Base-by-base conservation (phyloP, 75 land plant genomes). In the Picea glauca region DNA sequence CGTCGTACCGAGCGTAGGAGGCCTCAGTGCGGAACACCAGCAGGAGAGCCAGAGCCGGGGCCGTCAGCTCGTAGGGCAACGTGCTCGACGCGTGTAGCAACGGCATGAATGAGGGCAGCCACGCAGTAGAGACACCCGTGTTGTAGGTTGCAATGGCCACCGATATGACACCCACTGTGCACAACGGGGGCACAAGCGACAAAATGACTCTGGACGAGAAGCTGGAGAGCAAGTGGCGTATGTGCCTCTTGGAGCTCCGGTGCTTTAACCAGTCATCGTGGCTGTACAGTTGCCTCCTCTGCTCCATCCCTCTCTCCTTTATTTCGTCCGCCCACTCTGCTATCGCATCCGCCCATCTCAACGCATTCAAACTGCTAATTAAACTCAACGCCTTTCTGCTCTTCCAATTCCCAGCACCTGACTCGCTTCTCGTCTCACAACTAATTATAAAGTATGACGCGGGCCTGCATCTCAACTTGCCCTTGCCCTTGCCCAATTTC, bases 1-100 rank as follows among this genome's bases (percentile, higher is more conserved):
- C 89, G 75, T 82, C 89, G 78, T 87, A 87, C 43, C 89, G 83
- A 15, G 89, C 84, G 62, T 87, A 87, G 9, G 89, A 87, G 2
- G 89, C 85, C 31, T 87, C 89, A 0, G 89, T 87, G 40, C 89
- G 80, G 58, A 87, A 87, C 13, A 87, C 89, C 9, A 87, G 79
- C 21, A 87, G 79, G 5, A 87, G 62, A 6, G 89, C 89, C 76
- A 87, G 79, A 1, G 89, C 88, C 6, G 89, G 88, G 7, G 89
- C 89, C 14, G 84, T 80, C 33, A 87, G 76, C 82, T 87, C 81
- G 50, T 82, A 87, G 2, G 88, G 88, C 35, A 85, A 80, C 12
- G 87, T 75, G 1, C 85, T 78, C 6, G 83, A n/a, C 3, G 87
- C 81, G 54, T 87, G 89, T 57, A 87, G 70, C 31, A 87, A 15